Evolutionary conservation across 2,329 filamentous ascomycete genomes (phyloP).

Genomic region (Graphilbum sp.): DNA sequence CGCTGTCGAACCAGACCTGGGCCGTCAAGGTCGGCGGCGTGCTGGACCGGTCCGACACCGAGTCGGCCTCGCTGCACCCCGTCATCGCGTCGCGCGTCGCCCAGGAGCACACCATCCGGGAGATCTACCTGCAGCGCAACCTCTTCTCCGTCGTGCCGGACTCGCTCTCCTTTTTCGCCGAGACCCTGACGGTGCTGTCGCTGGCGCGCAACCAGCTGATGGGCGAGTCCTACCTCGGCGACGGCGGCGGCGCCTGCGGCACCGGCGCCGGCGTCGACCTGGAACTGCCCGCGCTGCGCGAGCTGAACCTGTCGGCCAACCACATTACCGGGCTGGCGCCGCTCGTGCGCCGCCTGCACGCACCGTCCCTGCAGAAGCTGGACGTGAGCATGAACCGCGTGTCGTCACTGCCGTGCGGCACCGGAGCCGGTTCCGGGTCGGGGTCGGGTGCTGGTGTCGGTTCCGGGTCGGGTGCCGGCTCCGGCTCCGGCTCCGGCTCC

Average conservation of each 20-base stretch:
- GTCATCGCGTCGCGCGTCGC: constrained; percentile 39
- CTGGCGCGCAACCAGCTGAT: constrained; percentile 60
- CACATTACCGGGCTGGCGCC: constrained; percentile 54
- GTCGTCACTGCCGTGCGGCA: constrained; percentile 40
- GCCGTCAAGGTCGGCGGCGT: constrained; percentile 42
- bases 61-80: constrained; percentile 42
- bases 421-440: too few relatives aligned
- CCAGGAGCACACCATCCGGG: constrained; percentile 30
- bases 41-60: constrained; percentile 53
- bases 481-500: too few relatives aligned
- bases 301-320: constrained; percentile 61
- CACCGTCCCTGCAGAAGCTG: constrained; percentile 58
- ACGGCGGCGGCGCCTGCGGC: too few relatives aligned
- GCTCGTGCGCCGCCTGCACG: constrained; percentile 49
- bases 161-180: constrained; percentile 53
- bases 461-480: too few relatives aligned
- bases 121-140: constrained; percentile 64
- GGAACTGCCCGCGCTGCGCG: constrained; percentile 56
- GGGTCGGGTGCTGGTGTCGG: too few relatives aligned
- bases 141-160: constrained; percentile 53
- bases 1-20: constrained; percentile 32
- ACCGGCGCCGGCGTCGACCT: constrained; percentile 35
- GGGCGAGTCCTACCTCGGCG: constrained; percentile 43
- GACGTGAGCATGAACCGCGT: constrained; percentile 77
- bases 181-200: constrained; percentile 54